These are phyloP conservation scores for Cyberlindnera euphorbiae DNA, from an alignment of 805 yeast genomes.

Conservation along the genomic window DNA sequence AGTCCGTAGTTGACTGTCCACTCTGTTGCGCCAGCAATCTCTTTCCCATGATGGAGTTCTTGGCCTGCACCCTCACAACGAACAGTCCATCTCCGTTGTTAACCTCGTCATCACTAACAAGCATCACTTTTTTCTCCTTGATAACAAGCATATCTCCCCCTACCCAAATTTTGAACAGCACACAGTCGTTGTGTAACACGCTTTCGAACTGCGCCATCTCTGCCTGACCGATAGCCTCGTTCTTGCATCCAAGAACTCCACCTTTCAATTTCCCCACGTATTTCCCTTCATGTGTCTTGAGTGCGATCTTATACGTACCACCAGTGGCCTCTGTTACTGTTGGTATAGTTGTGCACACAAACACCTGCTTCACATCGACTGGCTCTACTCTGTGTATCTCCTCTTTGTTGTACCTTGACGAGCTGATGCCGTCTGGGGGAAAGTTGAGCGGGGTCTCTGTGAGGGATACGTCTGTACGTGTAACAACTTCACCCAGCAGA, in stretches of 20 bases:
- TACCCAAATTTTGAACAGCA: slow-evolving; percentile 16
- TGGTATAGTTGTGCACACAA: slow-evolving; percentile 18
- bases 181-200: slow-evolving; percentile 13
- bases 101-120: slow-evolving; percentile 4
- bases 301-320: slow-evolving; percentile 22
- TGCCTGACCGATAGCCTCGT: slow-evolving; percentile 30
- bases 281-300: slow-evolving; percentile 27
- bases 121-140: background rate
- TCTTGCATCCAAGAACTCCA: slow-evolving; percentile 20
- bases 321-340: no score
- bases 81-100: slow-evolving; percentile 9
- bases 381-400: slow-evolving; percentile 27
- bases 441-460: slow-evolving; percentile 7
- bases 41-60: slow-evolving; percentile 15
- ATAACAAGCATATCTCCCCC: background rate
- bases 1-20: slow-evolving; percentile 12
- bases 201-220: slow-evolving; percentile 24
- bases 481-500: slow-evolving; percentile 2
- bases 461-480: background rate
- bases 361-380: slow-evolving; percentile 28
- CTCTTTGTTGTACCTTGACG: slow-evolving; percentile 3
- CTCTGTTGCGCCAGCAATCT: slow-evolving; percentile 11
- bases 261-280: slow-evolving; percentile 19
- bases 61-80: slow-evolving; percentile 17
- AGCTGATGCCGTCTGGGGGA: slow-evolving; percentile 4